Evolutionary conservation across 345 rosid species (phyloP), one percentile per base, ranked within the genome.

Genomic region (Salix udensis): DNA sequence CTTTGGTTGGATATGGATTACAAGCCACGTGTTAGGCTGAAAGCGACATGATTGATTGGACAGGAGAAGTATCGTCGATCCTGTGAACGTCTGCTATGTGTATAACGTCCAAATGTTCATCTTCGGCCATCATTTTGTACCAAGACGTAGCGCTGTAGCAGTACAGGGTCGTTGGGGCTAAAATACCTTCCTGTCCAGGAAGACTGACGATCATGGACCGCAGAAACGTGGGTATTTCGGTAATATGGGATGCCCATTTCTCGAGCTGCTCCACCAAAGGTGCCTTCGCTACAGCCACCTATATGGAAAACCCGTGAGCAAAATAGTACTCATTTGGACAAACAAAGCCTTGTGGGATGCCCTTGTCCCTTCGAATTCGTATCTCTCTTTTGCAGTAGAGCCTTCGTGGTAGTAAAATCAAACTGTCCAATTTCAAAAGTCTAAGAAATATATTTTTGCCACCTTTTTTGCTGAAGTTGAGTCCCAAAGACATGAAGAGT

Each of bases 401-500:
- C 14, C 19, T 24, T 40, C 4, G 28, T 61, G 31, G 23, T 16
- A 14, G 23, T 7, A 14, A 40, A 5, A 11, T 37, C n/a, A 11
- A 71, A 7, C 5, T 16, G 42, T 6, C 7, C 40, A 7, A 16
- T 67, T 67, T 21, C 13, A 67, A 6, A 26, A 23, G 7, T 19
- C 53, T 8, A 40, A 40, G 10, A 40, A 40, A 24, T 5, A 26
- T 19, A 21, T 46, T 26, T 24, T 8, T 26, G 15, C 37, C 67
- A 64, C 1, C 31, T 21, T 26, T 28, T 37, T 12, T 7, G 31
- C 65, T 66, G 13, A 30, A 13, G n/a, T 7, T 31, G n/a, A 15
- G 7, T 26, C 10, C 7, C 39, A 19, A 30, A 34, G 65, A 58
- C 9, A 87, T 89, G 92, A 86, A 86, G 72, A 82, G 68, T 83